A percentile compares a stretch with the other conserved stretches of the same genome.
Evolutionary conservation across 202 grass and related monocot genomes (phyloP).

Genomic region (Carex arenaria): DNA sequence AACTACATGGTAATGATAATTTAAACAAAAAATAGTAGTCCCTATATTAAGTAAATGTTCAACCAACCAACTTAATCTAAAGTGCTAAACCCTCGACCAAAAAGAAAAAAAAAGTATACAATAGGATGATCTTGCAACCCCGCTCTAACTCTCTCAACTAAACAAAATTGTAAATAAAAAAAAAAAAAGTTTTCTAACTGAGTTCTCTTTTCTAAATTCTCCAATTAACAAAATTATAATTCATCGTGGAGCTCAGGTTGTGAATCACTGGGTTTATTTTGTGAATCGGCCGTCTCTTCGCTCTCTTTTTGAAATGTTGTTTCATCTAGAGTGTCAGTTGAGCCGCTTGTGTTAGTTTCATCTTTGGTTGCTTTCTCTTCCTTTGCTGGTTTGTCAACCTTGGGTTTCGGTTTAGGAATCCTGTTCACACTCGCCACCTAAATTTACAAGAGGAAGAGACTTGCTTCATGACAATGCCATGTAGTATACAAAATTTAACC

Average conservation of each 20-base stretch:
- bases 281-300: conserved; percentile 25
- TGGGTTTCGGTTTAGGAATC: conserved; percentile 94
- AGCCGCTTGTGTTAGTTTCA: conserved; percentile 33
- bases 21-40: background rate
- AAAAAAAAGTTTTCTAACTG: conserved; percentile 6
- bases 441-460: background rate
- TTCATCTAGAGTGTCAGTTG: conserved; percentile 27
- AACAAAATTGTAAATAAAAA: conserved; percentile 18
- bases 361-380: conserved; percentile 53
- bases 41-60: background rate
- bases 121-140: background rate
- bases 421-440: conserved; percentile 84
- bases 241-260: conserved; percentile 71
- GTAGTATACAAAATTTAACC: background rate
- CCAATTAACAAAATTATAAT: conserved; percentile 44
- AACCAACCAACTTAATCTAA: background rate
- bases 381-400: conserved; percentile 74
- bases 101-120: conserved; percentile 12
- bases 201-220: conserved; percentile 7
- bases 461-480: conserved; percentile 2
- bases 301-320: conserved; percentile 33
- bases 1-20: background rate
- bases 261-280: conserved; percentile 26
- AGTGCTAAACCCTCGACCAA: conserved; percentile 6
- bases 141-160: conserved; percentile 18